Conservation (phyloP, 73 alveolate species). For the Uronychia setigera region DNA sequence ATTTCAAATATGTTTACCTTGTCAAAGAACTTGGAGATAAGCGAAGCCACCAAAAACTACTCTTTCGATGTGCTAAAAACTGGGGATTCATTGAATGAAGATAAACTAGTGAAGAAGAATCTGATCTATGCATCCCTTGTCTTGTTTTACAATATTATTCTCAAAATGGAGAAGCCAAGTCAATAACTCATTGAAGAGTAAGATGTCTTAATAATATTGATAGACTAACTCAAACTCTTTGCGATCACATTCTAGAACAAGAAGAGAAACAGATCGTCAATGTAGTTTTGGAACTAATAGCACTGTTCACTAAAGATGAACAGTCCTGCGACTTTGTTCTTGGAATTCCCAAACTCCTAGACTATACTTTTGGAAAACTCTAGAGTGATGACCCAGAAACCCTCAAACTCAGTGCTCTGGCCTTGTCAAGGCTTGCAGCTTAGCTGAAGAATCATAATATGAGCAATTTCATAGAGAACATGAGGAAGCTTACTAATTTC, state of each 20-base stretch:
- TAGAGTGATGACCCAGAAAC: slow-evolving; percentile 33
- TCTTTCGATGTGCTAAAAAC: slow-evolving; percentile 13
- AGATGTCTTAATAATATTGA: slow-evolving; percentile 1
- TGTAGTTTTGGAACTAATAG: slow-evolving; percentile 37
- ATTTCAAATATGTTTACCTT: slow-evolving; percentile 58
- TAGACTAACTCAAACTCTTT: slow-evolving; percentile 6
- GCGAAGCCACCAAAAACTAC: slow-evolving; percentile 8
- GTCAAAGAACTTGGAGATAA: background rate
- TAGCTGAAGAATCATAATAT: slow-evolving; percentile 18
- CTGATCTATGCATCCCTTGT: slow-evolving; percentile 45
- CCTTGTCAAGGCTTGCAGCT: slow-evolving; percentile 53
- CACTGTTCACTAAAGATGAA: slow-evolving; percentile 45
- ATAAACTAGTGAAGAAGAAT: slow-evolving; percentile 26
- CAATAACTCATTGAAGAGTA: slow-evolving; percentile 4
- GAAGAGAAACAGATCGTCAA: slow-evolving; percentile 45
- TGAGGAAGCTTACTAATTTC: slow-evolving; percentile 40
- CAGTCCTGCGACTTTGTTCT: slow-evolving; percentile 38
- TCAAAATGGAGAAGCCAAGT: background rate
- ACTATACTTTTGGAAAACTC: slow-evolving; percentile 37
- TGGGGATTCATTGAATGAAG: slow-evolving; percentile 25
- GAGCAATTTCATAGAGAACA: slow-evolving; percentile 22
- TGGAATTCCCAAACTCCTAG: slow-evolving; percentile 10
- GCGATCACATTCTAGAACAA: slow-evolving; percentile 29
- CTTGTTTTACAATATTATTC: slow-evolving; percentile 48
- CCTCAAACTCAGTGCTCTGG: slow-evolving; percentile 43